phyloP scores from a whole-genome alignment of 1,284 basidiomycete genomes.

The Sanghuangporus baumii region DNA sequence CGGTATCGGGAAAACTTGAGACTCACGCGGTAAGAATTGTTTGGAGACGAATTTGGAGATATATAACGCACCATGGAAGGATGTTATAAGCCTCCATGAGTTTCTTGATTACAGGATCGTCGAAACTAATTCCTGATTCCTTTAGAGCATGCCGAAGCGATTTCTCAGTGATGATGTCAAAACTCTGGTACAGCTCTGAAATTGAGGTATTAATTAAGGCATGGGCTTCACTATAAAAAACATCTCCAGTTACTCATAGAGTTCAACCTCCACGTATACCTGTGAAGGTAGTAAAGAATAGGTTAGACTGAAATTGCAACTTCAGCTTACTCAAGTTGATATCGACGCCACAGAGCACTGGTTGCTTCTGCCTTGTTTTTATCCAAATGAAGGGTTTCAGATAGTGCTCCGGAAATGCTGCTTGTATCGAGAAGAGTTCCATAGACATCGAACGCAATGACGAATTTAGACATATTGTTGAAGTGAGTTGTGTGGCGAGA shows the following conservation, averaged over 20 bases:
- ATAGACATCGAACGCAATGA: conserved; percentile 30
- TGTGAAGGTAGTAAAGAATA: conserved; percentile 7
- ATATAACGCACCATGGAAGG: conserved; percentile 22
- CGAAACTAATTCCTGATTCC: conserved; percentile 21
- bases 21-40: background rate
- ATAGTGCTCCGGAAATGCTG: conserved; percentile 21
- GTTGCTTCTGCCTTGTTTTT: conserved; percentile 21
- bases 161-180: conserved; percentile 27
- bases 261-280: conserved; percentile 31
- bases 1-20: conserved; percentile 25
- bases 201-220: background rate
- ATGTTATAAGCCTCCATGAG: conserved; percentile 26
- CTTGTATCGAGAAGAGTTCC: conserved; percentile 30
- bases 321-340: conserved; percentile 29
- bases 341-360: conserved; percentile 25
- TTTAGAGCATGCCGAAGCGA: conserved; percentile 26
- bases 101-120: conserved; percentile 15
- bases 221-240: background rate
- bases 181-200: conserved; percentile 28
- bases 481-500: too few relatives aligned
- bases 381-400: conserved; percentile 16
- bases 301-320: background rate
- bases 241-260: conserved; percentile 26
- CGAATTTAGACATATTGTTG: conserved; percentile 13
- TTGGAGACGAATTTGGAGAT: background rate